These are phyloP conservation scores for Larix kaempferi DNA, from an alignment of 75 land plant species.

Conservation along the genomic window DNA sequence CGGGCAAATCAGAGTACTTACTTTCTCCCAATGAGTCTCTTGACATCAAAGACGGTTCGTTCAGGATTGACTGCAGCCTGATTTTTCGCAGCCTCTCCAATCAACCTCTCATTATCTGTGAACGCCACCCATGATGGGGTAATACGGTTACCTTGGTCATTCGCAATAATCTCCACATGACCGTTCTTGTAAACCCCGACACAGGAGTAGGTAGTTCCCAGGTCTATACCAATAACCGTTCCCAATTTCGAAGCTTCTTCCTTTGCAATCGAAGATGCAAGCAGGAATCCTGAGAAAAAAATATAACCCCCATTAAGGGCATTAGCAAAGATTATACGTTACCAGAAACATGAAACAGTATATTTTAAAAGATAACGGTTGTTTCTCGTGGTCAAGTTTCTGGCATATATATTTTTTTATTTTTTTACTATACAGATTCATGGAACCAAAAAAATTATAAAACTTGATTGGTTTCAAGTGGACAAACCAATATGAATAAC, in stretches of 20 bases:
- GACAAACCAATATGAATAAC: too few relatives aligned
- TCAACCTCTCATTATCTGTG: conserved; percentile 59
- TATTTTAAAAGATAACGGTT: not conserved
- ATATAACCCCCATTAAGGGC: not conserved
- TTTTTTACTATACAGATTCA: too few relatives aligned
- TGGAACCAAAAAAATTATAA: too few relatives aligned
- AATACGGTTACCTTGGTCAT: conserved; percentile 77
- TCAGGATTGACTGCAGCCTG: conserved; percentile 73
- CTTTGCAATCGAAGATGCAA: conserved; percentile 31
- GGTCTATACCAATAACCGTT: conserved; percentile 74
- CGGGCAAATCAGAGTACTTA: conserved; percentile 11
- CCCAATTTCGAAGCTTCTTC: conserved; percentile 69
- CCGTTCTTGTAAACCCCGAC: conserved; percentile 81
- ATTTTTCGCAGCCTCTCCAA: conserved; percentile 74
- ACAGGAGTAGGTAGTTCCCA: conserved; percentile 77
- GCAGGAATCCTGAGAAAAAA: conserved; percentile 14
- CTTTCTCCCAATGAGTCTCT: conserved; percentile 65
- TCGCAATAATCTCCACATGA: conserved; percentile 76
- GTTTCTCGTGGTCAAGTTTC: too few relatives aligned
- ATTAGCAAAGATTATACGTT: not conserved
- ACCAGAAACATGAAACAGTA: not conserved
- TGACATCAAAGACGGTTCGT: conserved; percentile 73
- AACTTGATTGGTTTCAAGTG: too few relatives aligned
- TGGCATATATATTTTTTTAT: too few relatives aligned
- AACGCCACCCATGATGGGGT: conserved; percentile 80